These are phyloP conservation scores for Ophiorrhiza pumila DNA, from an alignment of 257 asterid genomes.

Conservation along the genomic window DNA sequence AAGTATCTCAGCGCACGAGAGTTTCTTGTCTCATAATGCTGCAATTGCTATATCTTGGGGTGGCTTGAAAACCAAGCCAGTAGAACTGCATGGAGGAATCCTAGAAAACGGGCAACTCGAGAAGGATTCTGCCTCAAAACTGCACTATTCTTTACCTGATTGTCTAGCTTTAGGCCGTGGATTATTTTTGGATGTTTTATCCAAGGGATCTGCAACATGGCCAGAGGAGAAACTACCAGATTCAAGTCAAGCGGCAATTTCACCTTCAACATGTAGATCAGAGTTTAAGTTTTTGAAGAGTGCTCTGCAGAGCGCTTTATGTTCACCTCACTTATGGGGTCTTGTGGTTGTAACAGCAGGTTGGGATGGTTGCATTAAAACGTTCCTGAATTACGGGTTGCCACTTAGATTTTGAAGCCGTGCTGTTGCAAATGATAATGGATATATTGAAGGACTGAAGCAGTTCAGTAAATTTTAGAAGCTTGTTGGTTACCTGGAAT, in stretches of 20 bases:
- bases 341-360: conserved; percentile 89
- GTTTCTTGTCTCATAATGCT: conserved; percentile 66
- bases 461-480: neutral
- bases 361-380: conserved; percentile 83
- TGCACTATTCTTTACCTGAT: conserved; percentile 50
- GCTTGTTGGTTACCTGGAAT: conserved; percentile 31
- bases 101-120: conserved; percentile 39
- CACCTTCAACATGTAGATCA: conserved; percentile 38
- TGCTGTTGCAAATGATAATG: neutral
- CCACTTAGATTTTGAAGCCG: conserved; percentile 60
- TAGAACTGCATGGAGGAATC: conserved; percentile 38
- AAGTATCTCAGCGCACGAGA: conserved; percentile 49
- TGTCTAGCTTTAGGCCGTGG: conserved; percentile 55
- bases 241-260: conserved; percentile 26
- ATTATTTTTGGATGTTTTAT: conserved; percentile 55
- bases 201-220: conserved; percentile 69
- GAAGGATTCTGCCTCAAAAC: conserved; percentile 43
- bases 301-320: conserved; percentile 56
- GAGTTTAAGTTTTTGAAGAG: conserved; percentile 70
- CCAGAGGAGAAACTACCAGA: conserved; percentile 68
- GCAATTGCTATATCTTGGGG: conserved; percentile 83
- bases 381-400: conserved; percentile 79
- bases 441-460: neutral
- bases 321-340: conserved; percentile 76
- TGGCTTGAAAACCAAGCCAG: conserved; percentile 58